Conservation (phyloP, 2,329 filamentous ascomycete species). For the Fusarium sp. region DNA sequence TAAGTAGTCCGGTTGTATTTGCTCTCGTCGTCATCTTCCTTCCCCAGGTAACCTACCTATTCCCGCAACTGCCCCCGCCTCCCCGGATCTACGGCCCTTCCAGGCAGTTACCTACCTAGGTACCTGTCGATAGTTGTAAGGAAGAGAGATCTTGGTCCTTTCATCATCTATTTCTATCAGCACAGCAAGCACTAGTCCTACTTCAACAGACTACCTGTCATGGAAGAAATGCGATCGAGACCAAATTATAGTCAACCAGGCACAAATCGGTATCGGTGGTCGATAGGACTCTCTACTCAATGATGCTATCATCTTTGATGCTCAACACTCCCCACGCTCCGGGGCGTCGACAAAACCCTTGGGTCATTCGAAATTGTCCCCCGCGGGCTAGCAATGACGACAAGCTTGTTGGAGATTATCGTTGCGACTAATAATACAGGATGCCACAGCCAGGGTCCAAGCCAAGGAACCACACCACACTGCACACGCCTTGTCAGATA, state of each 20-base stretch:
- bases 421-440: neutral
- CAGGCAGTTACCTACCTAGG: no score
- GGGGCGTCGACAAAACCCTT: slow-evolving; percentile 21
- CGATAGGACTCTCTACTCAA: slow-evolving; percentile 2
- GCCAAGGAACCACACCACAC: neutral
- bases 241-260: neutral
- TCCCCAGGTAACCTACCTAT: no score
- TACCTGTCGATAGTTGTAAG: no score
- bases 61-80: slow-evolving; percentile 4
- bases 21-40: neutral
- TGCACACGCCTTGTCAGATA: slow-evolving; percentile 1
- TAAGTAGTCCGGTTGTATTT: slow-evolving; percentile 13
- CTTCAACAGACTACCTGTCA: neutral
- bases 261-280: neutral
- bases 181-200: neutral
- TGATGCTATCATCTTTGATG: slow-evolving; percentile 18
- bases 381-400: slow-evolving; percentile 22
- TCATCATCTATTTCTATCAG: neutral
- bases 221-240: neutral
- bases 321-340: slow-evolving; percentile 32
- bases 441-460: neutral
- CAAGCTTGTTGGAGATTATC: slow-evolving; percentile 6
- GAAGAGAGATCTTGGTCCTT: neutral
- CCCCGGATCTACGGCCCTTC: slow-evolving; percentile 16
- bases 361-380: neutral